phyloP scores from a whole-genome alignment of 176 grass and related monocot genomes.

The Tillandsia leiboldiana region DNA sequence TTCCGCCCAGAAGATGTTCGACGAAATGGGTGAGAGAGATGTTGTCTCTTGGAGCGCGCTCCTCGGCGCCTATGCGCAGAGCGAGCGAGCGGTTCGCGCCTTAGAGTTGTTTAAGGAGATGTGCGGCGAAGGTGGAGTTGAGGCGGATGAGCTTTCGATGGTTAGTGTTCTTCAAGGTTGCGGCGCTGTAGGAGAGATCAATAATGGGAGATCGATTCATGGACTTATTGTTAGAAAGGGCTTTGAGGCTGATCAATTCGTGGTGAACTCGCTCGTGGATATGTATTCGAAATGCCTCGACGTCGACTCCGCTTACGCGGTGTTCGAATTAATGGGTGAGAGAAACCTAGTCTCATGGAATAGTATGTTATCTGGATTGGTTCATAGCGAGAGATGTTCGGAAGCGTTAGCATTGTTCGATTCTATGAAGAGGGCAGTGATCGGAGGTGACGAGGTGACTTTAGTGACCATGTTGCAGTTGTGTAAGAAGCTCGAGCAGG shows the following conservation, averaged over 20 bases:
- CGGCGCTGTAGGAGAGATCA: constrained; percentile 5
- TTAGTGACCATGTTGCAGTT: constrained; percentile 33
- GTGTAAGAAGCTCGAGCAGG: constrained; percentile 38
- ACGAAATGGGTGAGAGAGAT: constrained; percentile 26
- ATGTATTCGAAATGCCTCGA: constrained; percentile 27
- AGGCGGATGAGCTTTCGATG: constrained; percentile 18
- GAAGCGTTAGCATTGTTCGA: constrained; percentile 19
- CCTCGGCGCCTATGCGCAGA: constrained; percentile 19
- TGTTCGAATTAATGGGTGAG: constrained; percentile 13
- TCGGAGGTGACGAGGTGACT: constrained; percentile 25
- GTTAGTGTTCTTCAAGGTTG: constrained; percentile 31
- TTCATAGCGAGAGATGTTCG: constrained; percentile 5
- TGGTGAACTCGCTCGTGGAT: constrained; percentile 25
- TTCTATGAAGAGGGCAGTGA: constrained; percentile 7
- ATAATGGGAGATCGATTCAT: constrained; percentile 16
- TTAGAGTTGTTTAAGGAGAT: constrained; percentile 24
- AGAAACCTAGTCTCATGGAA: constrained; percentile 52
- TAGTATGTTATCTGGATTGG: constrained; percentile 39
- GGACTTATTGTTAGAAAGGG: constrained; percentile 10
- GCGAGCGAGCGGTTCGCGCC: not conserved
- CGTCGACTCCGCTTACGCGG: constrained; percentile 11
- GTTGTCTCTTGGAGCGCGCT: constrained; percentile 33
- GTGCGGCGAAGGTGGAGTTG: not conserved
- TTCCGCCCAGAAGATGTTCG: constrained; percentile 18
- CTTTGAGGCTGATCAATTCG: constrained; percentile 19